Conservation (phyloP, 345 rosid genomes). For the Pelargonium nanum region DNA sequence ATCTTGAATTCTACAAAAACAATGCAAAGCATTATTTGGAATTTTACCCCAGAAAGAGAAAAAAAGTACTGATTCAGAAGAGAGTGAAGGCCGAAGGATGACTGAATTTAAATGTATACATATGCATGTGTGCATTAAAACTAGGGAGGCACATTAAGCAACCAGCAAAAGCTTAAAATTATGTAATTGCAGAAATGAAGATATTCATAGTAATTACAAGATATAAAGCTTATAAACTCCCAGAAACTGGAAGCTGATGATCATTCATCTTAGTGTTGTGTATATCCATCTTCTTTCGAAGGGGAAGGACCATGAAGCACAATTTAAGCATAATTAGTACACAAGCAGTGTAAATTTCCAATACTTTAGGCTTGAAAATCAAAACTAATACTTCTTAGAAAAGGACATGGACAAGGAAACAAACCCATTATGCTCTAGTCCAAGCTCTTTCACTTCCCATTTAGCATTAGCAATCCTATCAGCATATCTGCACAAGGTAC, state of each 20-base stretch:
- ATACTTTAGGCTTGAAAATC: not conserved
- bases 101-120: not conserved
- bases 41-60: not conserved
- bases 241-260: not conserved
- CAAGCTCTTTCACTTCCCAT: slow-evolving; percentile 98
- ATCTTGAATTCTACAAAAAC: not conserved
- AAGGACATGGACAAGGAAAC: slow-evolving; percentile 22
- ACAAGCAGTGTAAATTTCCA: not conserved
- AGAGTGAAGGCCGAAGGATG: not conserved
- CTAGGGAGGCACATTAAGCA: not conserved
- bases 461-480: slow-evolving; percentile 86
- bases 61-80: not conserved
- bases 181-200: not conserved
- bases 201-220: no score
- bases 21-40: not conserved
- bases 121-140: not conserved
- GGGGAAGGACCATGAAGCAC: not conserved
- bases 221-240: not conserved
- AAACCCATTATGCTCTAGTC: slow-evolving; percentile 96
- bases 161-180: not conserved
- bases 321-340: not conserved
- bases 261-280: not conserved
- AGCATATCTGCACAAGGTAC: slow-evolving; percentile 51
- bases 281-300: not conserved
- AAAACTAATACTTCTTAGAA: no score